phyloP scores from a whole-genome alignment of 768 basidiomycete genomes.

The Pleurotus citrinopileatus region DNA sequence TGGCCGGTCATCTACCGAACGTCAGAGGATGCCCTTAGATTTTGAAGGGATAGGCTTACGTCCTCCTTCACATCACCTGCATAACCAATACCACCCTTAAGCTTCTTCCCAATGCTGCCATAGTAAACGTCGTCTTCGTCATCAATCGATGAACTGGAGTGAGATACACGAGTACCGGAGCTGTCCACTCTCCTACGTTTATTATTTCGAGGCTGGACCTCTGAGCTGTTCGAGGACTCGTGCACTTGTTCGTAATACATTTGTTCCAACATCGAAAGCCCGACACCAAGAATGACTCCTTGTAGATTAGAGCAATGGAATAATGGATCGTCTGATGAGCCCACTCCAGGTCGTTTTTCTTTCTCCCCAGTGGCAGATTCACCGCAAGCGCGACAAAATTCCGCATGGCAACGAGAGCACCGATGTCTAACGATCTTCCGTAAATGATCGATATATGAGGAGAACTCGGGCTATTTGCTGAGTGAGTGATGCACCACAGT shows the following conservation, averaged over 20 bases:
- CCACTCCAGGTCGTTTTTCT: conserved; percentile 38
- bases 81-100: conserved; percentile 83
- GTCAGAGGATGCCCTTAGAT: background rate
- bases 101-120: conserved; percentile 52
- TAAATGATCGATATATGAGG: conserved; percentile 65
- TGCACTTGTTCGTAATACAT: conserved; percentile 57
- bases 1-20: conserved; percentile 70
- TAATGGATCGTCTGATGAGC: conserved; percentile 51
- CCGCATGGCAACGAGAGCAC: conserved; percentile 60
- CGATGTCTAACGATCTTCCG: conserved; percentile 50
- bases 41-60: conserved; percentile 43
- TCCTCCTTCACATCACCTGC: conserved; percentile 83
- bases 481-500: conserved; percentile 14
- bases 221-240: conserved; percentile 29
- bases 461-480: conserved; percentile 61
- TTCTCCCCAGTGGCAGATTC: conserved; percentile 53
- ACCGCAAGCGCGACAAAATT: conserved; percentile 76
- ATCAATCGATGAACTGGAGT: conserved; percentile 26
- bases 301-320: conserved; percentile 91
- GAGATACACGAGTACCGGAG: conserved; percentile 1
- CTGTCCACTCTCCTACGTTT: conserved; percentile 46
- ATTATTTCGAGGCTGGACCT: conserved; percentile 31
- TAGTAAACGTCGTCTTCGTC: conserved; percentile 57
- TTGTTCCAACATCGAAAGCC: conserved; percentile 82
- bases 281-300: conserved; percentile 88